phyloP scores from a whole-genome alignment of 176 grass and related monocot genomes.

The Rhynchospora breviuscula region DNA sequence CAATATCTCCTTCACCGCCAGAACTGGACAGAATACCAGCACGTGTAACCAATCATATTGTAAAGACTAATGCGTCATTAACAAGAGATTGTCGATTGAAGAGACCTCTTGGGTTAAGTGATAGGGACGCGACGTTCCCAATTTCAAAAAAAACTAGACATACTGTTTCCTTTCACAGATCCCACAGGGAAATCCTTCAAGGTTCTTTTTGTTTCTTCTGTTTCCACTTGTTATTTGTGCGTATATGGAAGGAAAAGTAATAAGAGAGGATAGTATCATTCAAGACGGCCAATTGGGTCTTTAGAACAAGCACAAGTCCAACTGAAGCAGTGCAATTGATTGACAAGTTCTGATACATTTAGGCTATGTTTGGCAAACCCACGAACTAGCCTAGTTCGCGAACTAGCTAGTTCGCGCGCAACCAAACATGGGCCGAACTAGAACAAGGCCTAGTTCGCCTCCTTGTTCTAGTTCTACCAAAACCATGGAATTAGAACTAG shows the following conservation, averaged over 20 bases:
- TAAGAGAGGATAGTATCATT: not conserved
- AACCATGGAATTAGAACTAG: too few relatives aligned
- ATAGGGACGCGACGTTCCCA: constrained; percentile 51
- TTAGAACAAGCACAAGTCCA: not conserved
- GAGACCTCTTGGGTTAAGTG: constrained; percentile 60
- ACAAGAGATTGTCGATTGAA: constrained; percentile 41
- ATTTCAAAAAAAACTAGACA: constrained; percentile 53
- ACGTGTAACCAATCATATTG: constrained; percentile 31
- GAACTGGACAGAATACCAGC: constrained; percentile 30
- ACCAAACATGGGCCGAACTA: too few relatives aligned
- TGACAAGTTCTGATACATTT: not conserved
- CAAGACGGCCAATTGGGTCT: not conserved
- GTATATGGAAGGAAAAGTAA: not conserved
- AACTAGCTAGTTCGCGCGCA: too few relatives aligned
- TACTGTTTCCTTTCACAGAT: constrained; percentile 54
- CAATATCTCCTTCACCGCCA: constrained; percentile 31
- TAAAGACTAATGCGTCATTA: constrained; percentile 12
- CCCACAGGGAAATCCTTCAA: constrained; percentile 59
- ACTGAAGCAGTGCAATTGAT: not conserved
- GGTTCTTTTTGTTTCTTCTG: constrained; percentile 30
- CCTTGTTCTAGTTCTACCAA: too few relatives aligned
- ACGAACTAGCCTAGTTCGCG: too few relatives aligned
- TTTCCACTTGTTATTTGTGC: not conserved
- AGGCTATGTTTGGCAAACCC: too few relatives aligned
- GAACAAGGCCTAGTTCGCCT: too few relatives aligned